Conservation (phyloP, 331 rosid genomes). For the Rhamnella rubrinervis region DNA sequence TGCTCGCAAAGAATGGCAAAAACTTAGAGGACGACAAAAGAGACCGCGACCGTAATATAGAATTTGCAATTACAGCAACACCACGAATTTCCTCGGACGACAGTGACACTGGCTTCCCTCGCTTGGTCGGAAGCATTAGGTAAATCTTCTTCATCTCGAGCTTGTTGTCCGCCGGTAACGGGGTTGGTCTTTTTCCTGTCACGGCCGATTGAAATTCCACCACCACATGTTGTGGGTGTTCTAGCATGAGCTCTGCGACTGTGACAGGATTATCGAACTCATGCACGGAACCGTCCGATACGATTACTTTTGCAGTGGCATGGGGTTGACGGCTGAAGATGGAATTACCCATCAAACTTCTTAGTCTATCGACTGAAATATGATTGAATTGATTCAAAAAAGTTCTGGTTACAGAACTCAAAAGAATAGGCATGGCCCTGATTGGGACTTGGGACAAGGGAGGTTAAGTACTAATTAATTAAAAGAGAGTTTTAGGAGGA, state of each 20-base stretch:
- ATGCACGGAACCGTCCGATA: slow-evolving; percentile 58
- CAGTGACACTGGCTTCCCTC: slow-evolving; percentile 57
- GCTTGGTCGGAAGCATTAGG: slow-evolving; percentile 65
- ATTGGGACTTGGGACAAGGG: too few relatives aligned
- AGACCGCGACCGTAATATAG: slow-evolving; percentile 36
- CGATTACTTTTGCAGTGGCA: slow-evolving; percentile 42
- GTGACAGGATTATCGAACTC: slow-evolving; percentile 49
- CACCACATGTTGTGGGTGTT: slow-evolving; percentile 74
- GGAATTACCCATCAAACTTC: slow-evolving; percentile 59
- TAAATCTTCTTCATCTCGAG: slow-evolving; percentile 53
- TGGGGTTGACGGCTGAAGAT: slow-evolving; percentile 22
- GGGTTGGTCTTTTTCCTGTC: slow-evolving; percentile 42
- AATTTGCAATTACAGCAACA: slow-evolving; percentile 26
- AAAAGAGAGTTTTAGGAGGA: not conserved
- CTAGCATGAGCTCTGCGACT: slow-evolving; percentile 80
- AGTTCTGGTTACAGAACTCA: not conserved
- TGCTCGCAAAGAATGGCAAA: slow-evolving; percentile 50
- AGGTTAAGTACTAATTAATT: not conserved
- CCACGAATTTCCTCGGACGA: slow-evolving; percentile 48
- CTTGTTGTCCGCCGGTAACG: slow-evolving; percentile 62
- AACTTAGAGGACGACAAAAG: slow-evolving; percentile 34
- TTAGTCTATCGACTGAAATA: not conserved
- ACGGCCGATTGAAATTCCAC: slow-evolving; percentile 53
- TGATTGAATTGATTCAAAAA: not conserved
- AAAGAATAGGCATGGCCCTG: too few relatives aligned